These are phyloP conservation scores for Hypericum androsaemum DNA, from an alignment of 345 rosid species.

Conservation along the genomic window DNA sequence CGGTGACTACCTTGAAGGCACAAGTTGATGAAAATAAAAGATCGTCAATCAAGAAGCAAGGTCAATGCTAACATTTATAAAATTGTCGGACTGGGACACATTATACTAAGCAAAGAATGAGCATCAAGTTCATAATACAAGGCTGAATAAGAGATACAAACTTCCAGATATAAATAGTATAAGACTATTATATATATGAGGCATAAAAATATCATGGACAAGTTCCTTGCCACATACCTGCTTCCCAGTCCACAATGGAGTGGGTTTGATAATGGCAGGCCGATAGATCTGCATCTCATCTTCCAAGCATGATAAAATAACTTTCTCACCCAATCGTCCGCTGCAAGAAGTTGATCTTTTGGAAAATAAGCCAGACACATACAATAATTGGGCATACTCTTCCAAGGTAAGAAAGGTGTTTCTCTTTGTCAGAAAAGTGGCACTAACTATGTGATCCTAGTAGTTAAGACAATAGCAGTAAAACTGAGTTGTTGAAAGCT, in stretches of 20 bases:
- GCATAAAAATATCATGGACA: not conserved
- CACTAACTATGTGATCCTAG: conserved; percentile 91
- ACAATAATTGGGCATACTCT: conserved; percentile 72
- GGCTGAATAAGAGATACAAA: no score
- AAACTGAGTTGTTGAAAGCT: no score
- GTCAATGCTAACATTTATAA: no score
- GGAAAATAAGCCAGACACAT: conserved; percentile 61
- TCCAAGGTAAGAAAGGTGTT: conserved; percentile 71
- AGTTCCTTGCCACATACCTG: conserved; percentile 55
- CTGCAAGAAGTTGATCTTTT: conserved; percentile 32
- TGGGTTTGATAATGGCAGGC: conserved; percentile 81
- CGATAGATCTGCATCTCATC: conserved; percentile 32
- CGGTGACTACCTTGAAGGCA: conserved; percentile 51
- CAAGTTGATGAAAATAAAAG: conserved; percentile 2
- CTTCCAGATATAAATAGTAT: no score
- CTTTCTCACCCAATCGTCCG: conserved; percentile 57
- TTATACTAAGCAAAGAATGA: no score
- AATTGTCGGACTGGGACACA: no score
- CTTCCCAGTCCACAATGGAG: conserved; percentile 93
- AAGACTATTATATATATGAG: not conserved
- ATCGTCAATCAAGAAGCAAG: no score
- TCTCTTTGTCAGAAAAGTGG: conserved; percentile 77
- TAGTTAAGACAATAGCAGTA: not conserved
- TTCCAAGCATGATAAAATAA: conserved; percentile 36
- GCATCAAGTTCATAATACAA: no score